Base-by-base conservation (phyloP, 352 stramenopile genomes). In the Pythium dissotocum region DNA sequence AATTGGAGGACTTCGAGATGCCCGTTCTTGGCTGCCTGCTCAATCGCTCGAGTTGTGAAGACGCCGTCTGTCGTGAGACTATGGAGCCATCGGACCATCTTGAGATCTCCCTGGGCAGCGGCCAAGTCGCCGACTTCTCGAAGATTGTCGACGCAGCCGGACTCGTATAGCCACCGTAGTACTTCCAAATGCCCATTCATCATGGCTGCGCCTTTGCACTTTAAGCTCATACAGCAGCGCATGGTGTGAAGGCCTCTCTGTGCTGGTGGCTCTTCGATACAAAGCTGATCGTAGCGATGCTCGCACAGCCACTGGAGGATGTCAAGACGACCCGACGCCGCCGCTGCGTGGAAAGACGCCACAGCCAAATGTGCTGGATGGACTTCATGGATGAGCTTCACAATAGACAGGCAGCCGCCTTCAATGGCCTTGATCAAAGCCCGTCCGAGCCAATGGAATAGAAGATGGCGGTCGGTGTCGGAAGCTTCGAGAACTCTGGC, bases 1-100 rank as follows among this genome's bases (percentile, higher is more conserved):
- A 61, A 72, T 44, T 72, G 40, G 30, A 72, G 13, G 16, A 67
- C 38, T 10, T 58, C 42, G 2, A 70, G 28, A n/a, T 65, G 35
- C 2, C 56, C 63, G 7, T 62, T 57, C 35, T 70, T 54, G 8
- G 63, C 63, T 2, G 63, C 63, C 9, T 44, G 55, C 28, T 70
- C 48, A 48, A 70, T 53, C 24, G 56, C 56, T 18, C 35, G 54
- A 46, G 18, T 53, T 49, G 26, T 62, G 24, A 53, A 53, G 24
- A 26, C 21, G 8, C 56, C n/a, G 56, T 54, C 26, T 30, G 28
- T 16, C 46, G 56, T 26, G 10, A 60, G 6, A 12, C 32, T 48
- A 7, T 60, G 42, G 3, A 70, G 21, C 63, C 63, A 70, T 40
- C 61, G 44, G 5, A 61, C 46, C 63, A 58, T 70, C 33, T 42